Percentiles rank a stretch among this genome's conserved stretches.
phyloP scores from a whole-genome alignment of 768 basidiomycete species.

The Botryobasidium botryosum region DNA sequence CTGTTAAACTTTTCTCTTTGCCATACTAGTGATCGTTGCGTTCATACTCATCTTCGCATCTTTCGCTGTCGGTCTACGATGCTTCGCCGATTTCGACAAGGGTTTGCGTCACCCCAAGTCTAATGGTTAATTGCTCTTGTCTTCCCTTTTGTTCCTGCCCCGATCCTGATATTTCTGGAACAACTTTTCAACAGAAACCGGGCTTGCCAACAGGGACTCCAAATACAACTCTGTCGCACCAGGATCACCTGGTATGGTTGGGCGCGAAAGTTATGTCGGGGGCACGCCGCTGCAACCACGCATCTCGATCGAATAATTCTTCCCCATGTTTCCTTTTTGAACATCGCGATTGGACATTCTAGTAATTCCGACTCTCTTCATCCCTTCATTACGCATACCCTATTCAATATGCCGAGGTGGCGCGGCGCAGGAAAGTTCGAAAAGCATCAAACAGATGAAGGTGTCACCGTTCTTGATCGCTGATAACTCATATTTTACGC shows the following conservation, averaged over 20 bases:
- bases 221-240: conserved; percentile 8
- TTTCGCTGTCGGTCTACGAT: conserved; percentile 59
- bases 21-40: conserved; percentile 48
- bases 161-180: conserved; percentile 19
- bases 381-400: too few relatives aligned
- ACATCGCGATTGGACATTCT: too few relatives aligned
- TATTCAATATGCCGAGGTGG: too few relatives aligned
- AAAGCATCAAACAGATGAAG: too few relatives aligned
- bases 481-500: too few relatives aligned
- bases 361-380: too few relatives aligned
- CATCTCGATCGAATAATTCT: conserved; percentile 66
- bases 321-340: too few relatives aligned
- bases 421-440: too few relatives aligned
- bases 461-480: too few relatives aligned
- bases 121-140: conserved; percentile 36
- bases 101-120: conserved; percentile 61
- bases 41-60: conserved; percentile 60
- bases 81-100: conserved; percentile 67
- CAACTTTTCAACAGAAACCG: conserved; percentile 26
- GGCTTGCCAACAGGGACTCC: conserved; percentile 23
- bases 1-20: not conserved
- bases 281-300: conserved; percentile 42
- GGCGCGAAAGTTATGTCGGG: conserved; percentile 29
- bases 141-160: conserved; percentile 14
- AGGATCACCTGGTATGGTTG: conserved; percentile 21